Percentiles rank a stretch among this genome's conserved stretches.
These are phyloP conservation scores for Tylopilus sp. DNA, from an alignment of 768 basidiomycete species.

Conservation along the genomic window DNA sequence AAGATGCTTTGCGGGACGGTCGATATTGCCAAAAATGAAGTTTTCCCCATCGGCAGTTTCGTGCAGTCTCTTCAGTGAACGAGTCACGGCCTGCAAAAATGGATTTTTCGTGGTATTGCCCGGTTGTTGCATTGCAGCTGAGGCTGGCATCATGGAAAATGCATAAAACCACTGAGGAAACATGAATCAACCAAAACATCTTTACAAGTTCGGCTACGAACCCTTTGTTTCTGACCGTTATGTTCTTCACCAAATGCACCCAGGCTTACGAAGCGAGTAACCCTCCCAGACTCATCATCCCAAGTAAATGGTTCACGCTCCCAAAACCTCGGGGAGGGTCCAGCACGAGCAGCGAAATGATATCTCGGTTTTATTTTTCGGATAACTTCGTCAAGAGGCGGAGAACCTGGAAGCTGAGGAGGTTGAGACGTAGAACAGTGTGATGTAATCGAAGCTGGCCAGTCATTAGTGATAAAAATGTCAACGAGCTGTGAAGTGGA, in stretches of 20 bases:
- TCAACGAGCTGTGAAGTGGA: slow-evolving; percentile 67
- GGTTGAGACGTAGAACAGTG: slow-evolving; percentile 56
- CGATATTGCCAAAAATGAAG: slow-evolving; percentile 66
- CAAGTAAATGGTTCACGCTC: slow-evolving; percentile 91
- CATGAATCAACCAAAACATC: slow-evolving; percentile 7
- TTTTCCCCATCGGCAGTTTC: slow-evolving; percentile 51
- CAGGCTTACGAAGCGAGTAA: slow-evolving; percentile 76
- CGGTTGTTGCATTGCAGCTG: slow-evolving; percentile 43
- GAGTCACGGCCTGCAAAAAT: slow-evolving; percentile 43
- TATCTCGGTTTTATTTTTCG: slow-evolving; percentile 77
- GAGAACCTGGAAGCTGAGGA: slow-evolving; percentile 40
- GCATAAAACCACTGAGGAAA: slow-evolving; percentile 91
- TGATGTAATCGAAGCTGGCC: slow-evolving; percentile 64
- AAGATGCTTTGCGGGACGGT: slow-evolving; percentile 54
- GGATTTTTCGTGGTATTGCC: slow-evolving; percentile 71
- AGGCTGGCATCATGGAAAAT: slow-evolving; percentile 72
- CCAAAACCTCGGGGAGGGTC: slow-evolving; percentile 80
- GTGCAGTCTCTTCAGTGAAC: slow-evolving; percentile 51
- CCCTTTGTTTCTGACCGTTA: slow-evolving; percentile 76
- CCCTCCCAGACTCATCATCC: slow-evolving; percentile 64
- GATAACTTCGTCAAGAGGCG: slow-evolving; percentile 63
- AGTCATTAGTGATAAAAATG: slow-evolving; percentile 77
- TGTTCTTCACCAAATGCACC: slow-evolving; percentile 78
- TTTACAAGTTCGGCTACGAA: slow-evolving; percentile 36
- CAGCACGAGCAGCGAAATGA: slow-evolving; percentile 71